Conservation (phyloP, 805 yeast species). For the Candida sithepensis region DNA sequence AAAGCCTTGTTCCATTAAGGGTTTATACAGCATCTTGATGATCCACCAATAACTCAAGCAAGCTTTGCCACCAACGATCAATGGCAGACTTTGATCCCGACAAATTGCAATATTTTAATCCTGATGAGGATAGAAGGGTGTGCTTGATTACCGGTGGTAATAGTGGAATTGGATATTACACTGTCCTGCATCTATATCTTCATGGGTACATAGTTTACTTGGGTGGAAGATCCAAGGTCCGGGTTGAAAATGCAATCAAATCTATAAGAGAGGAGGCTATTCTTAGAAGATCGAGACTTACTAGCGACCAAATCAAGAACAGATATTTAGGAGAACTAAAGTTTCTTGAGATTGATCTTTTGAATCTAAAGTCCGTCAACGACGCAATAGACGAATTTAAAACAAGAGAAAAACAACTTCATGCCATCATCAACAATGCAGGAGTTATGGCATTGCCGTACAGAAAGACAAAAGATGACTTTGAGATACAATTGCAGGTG, state of each 20-base stretch:
- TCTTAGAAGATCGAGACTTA: conserved; percentile 22
- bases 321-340: conserved; percentile 48
- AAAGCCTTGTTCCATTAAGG: no score
- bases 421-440: conserved; percentile 71
- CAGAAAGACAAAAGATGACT: conserved; percentile 54
- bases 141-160: conserved; percentile 81
- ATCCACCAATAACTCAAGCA: conserved; percentile 3
- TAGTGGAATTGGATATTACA: conserved; percentile 76
- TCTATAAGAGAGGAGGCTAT: conserved; percentile 55
- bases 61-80: neutral
- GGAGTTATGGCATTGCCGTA: conserved; percentile 79
- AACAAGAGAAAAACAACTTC: conserved; percentile 45
- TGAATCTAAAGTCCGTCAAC: conserved; percentile 43
- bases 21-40: no score
- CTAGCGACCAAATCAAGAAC: conserved; percentile 13
- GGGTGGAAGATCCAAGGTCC: conserved; percentile 61
- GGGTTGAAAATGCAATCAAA: conserved; percentile 54
- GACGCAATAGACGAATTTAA: conserved; percentile 46
- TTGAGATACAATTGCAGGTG: conserved; percentile 78
- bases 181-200: conserved; percentile 68
- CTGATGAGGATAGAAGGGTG: conserved; percentile 49
- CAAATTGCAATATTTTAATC: conserved; percentile 58
- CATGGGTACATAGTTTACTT: conserved; percentile 77
- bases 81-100: conserved; percentile 36
- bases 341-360: conserved; percentile 53